Evolutionary conservation across 1,284 basidiomycete species (phyloP), one percentile per base, ranked within the genome.

Genomic region (Heterobasidion parviporum): DNA sequence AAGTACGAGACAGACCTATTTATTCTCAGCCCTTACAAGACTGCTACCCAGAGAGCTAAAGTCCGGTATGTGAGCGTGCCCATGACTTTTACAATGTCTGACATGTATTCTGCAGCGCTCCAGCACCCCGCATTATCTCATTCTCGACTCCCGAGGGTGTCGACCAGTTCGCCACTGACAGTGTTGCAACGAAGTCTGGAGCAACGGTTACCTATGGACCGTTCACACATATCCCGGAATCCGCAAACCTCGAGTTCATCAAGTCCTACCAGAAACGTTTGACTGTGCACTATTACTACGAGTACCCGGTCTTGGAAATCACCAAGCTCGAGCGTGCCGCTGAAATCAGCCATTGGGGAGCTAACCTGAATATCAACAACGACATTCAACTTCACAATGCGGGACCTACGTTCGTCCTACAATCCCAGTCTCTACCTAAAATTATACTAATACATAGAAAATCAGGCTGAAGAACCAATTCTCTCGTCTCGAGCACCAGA

Each of bases 331-430:
- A 83, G 56, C 85, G 97, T 49, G 68, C 79, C 0, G 94, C 89
- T 2, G 94, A 99, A 73, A 85, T 99, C 62, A 94, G 92, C 60
- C 96, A 99, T 69, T 99, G 96, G 97, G 94, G 95, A 46, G 84
- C 86, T 52, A 98, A 96, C 69, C 70, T 99, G 46, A 96, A 97
- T 66, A 87, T 96, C 50, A 83, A 98, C 69, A 95, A 99, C 70
- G 83, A 90, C 50, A 83, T 98, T 59, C 69, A 81, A 58, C 74
- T 99, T 18, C 81, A 82, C 67, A 99, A 99, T 68, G 87, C 85
- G 57, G 96, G 96, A 0, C 92, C 96, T 12, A 70, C 73, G 92
- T 97, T 66, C 69, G 89, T 79, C 12, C 32, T 41, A 9, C 32
- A 34, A 14, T n/a, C n/a, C 12, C 15, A 6, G 15, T 34, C n/a